A percentile compares a stretch with the other conserved stretches of the same genome.
These are phyloP conservation scores for Apiotrichum domesticum DNA, from an alignment of 1,284 basidiomycete species.

Conservation along the genomic window DNA sequence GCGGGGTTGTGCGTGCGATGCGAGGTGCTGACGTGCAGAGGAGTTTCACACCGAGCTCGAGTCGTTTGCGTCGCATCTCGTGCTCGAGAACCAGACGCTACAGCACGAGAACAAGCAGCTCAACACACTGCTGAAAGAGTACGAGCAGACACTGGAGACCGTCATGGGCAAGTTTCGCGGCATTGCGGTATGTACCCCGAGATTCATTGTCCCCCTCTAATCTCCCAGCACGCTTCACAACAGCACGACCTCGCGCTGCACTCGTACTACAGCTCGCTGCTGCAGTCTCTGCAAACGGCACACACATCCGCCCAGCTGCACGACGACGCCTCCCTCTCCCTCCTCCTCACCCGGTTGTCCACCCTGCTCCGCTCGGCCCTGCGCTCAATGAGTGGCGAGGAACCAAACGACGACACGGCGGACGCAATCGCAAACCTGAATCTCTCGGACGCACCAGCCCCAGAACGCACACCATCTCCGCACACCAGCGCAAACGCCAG, in stretches of 20 bases:
- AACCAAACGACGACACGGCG: slow-evolving; percentile 24
- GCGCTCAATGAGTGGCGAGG: slow-evolving; percentile 65
- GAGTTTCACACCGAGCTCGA: slow-evolving; percentile 89
- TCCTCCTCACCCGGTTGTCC: slow-evolving; percentile 66
- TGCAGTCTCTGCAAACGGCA: slow-evolving; percentile 66
- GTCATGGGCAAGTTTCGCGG: slow-evolving; percentile 95
- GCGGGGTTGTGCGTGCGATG: slow-evolving; percentile 22
- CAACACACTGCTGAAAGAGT: slow-evolving; percentile 80
- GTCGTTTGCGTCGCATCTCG: slow-evolving; percentile 76
- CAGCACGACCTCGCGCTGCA: slow-evolving; percentile 84
- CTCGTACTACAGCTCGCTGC: slow-evolving; percentile 81
- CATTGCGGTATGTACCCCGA: slow-evolving; percentile 64
- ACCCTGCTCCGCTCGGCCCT: slow-evolving; percentile 66
- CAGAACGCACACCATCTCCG: neutral
- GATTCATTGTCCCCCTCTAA: neutral
- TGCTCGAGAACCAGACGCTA: slow-evolving; percentile 88
- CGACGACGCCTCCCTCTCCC: slow-evolving; percentile 57
- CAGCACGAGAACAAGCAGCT: slow-evolving; percentile 93
- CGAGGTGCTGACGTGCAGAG: slow-evolving; percentile 54
- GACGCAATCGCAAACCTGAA: neutral
- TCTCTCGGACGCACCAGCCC: neutral
- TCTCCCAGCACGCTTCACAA: slow-evolving; percentile 71
- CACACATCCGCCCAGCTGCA: slow-evolving; percentile 58
- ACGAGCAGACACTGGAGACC: slow-evolving; percentile 88
- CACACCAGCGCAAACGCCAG: neutral